Conservation (phyloP, 1,284 basidiomycete species). For the Coriolopsis trogii region DNA sequence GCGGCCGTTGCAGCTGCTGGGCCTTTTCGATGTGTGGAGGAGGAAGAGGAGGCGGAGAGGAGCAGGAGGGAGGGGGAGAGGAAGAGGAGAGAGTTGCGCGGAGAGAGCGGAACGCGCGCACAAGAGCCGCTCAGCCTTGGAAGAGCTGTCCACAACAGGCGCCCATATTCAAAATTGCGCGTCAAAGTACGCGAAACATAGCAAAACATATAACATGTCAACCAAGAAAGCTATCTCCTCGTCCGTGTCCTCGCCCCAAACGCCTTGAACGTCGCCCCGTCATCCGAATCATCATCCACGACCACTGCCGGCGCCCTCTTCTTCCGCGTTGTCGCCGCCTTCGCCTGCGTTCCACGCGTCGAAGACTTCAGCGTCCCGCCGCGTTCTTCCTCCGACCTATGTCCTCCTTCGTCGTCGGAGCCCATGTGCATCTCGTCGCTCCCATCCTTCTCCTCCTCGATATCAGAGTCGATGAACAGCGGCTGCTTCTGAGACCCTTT, state of each 20-base stretch:
- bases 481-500: slow-evolving; percentile 24
- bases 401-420: background rate
- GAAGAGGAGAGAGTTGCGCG: too few species aligned
- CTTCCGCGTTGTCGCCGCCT: slow-evolving; percentile 19
- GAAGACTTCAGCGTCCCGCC: slow-evolving; percentile 19
- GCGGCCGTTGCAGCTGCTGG: too few species aligned
- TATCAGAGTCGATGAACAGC: slow-evolving; percentile 29
- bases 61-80: too few species aligned
- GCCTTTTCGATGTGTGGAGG: too few species aligned
- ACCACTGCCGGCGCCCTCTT: slow-evolving; percentile 44
- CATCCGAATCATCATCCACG: slow-evolving; percentile 70
- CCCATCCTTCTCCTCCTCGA: slow-evolving; percentile 10
- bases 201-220: too few species aligned
- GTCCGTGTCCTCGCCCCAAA: slow-evolving; percentile 46
- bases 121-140: too few species aligned
- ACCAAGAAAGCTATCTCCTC: background rate
- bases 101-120: too few species aligned
- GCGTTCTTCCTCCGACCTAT: slow-evolving; percentile 10
- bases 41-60: too few species aligned
- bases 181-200: too few species aligned
- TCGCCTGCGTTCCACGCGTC: slow-evolving; percentile 11
- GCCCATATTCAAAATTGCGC: too few species aligned
- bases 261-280: slow-evolving; percentile 67
- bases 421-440: slow-evolving; percentile 6
- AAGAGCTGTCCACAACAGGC: too few species aligned